A percentile compares a stretch with the other conserved stretches of the same genome.
phyloP scores from a whole-genome alignment of 169 alveolate genomes.

The Eimeria praecox region DNA sequence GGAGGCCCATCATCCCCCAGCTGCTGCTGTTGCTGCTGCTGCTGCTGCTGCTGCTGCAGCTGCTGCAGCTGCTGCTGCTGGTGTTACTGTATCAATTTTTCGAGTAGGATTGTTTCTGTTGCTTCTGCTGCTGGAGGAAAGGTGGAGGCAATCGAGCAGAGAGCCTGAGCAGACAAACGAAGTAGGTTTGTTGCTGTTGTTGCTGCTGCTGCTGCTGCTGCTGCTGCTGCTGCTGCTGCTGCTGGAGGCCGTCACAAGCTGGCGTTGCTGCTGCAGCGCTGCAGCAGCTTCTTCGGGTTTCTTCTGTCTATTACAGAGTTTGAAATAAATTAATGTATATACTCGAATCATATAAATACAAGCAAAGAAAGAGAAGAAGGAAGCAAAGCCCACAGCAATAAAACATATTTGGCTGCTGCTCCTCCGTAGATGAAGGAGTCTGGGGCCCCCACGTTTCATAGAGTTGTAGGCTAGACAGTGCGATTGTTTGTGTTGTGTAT shows the following conservation, averaged over 20 bases:
- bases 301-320: not conserved
- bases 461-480: not conserved
- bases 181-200: not conserved
- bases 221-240: constrained; percentile 1
- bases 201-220: constrained; percentile 1
- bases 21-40: not conserved
- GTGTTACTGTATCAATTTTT: too few relatives aligned
- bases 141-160: not conserved
- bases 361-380: not conserved
- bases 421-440: not conserved
- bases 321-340: too few relatives aligned
- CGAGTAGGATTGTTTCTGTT: not conserved
- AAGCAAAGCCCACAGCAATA: not conserved
- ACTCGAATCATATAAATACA: not conserved
- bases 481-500: too few relatives aligned
- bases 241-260: not conserved
- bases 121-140: not conserved
- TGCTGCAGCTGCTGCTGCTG: too few relatives aligned
- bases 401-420: not conserved
- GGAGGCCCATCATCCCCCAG: not conserved
- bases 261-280: constrained; percentile 12
- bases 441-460: not conserved
- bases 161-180: not conserved
- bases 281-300: not conserved
- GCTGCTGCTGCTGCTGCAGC: not conserved